Percentiles rank a stretch among this genome's conserved stretches.
phyloP scores from a whole-genome alignment of 2,329 filamentous ascomycete genomes.

The Trichoderma gracile region DNA sequence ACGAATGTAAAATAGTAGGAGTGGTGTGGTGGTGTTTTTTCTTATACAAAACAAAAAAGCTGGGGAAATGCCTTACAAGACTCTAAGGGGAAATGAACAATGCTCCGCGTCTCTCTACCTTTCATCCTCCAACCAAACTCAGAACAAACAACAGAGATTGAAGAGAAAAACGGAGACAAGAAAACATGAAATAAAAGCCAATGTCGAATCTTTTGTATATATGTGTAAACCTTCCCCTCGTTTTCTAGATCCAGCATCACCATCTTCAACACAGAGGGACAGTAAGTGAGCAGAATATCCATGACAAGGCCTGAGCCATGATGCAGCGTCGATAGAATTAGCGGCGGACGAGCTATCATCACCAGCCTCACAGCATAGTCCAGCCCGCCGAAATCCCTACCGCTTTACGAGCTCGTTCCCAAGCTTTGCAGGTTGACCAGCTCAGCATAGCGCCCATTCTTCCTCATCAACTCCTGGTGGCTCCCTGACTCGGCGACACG shows the following conservation, averaged over 20 bases:
- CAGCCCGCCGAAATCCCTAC: too few relatives aligned
- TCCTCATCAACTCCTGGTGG: constrained; percentile 70
- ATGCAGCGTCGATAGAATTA: not conserved
- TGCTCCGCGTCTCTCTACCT: not conserved
- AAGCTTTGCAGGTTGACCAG: constrained; percentile 79
- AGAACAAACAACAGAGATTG: not conserved
- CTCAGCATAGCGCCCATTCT: constrained; percentile 73
- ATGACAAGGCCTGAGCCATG: too few relatives aligned
- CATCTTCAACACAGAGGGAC: too few relatives aligned
- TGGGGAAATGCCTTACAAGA: not conserved
- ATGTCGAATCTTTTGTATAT: constrained; percentile 6
- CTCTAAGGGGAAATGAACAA: not conserved
- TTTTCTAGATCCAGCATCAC: too few relatives aligned
- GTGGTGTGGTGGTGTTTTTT: not conserved
- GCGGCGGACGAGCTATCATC: too few relatives aligned
- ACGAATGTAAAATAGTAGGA: not conserved
- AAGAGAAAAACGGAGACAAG: not conserved
- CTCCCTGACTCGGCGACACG: constrained; percentile 81
- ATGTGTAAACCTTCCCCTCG: not conserved
- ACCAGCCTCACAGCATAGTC: too few relatives aligned
- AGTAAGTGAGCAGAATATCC: not conserved
- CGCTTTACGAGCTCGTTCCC: constrained; percentile 54
- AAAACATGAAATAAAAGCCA: not conserved
- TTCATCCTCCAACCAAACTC: not conserved
- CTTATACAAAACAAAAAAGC: not conserved